These are phyloP conservation scores for Lichtheimia hyalospora DNA, from an alignment of 371 early-diverging fungal genomes.

Conservation along the genomic window DNA sequence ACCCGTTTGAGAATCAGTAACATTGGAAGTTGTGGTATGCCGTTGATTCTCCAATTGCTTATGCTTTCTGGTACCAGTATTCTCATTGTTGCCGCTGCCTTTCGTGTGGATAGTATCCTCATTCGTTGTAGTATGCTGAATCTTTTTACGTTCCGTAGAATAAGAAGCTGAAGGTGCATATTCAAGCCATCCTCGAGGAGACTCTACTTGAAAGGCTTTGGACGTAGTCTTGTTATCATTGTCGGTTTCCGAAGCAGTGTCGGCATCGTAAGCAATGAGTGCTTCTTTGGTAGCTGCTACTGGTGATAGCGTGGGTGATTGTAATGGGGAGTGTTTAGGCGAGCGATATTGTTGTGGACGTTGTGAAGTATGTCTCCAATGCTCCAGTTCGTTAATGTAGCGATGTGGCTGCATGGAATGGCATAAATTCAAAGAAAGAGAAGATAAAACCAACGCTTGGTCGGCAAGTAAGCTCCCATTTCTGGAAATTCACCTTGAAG, in stretches of 20 bases:
- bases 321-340: background rate
- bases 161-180: conserved; percentile 1
- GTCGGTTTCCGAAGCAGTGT: background rate
- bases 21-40: background rate
- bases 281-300: background rate
- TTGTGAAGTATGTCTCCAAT: conserved; percentile 23
- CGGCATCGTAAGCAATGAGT: background rate
- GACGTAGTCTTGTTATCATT: background rate
- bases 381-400: conserved; percentile 23
- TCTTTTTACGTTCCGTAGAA: background rate
- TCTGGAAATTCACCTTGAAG: too few relatives aligned
- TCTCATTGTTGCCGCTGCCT: background rate
- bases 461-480: too few relatives aligned
- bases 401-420: conserved; percentile 18
- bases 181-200: conserved; percentile 21
- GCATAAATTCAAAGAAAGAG: background rate
- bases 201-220: conserved; percentile 10
- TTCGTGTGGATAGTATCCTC: too few relatives aligned
- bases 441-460: too few relatives aligned
- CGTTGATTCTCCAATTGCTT: background rate
- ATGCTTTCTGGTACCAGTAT: background rate
- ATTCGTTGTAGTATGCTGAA: background rate
- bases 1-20: background rate
- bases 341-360: conserved; percentile 11
- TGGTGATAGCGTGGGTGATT: background rate